Conservation (phyloP, 192 early-diverging fungal genomes). For the Podila clonocystis region DNA sequence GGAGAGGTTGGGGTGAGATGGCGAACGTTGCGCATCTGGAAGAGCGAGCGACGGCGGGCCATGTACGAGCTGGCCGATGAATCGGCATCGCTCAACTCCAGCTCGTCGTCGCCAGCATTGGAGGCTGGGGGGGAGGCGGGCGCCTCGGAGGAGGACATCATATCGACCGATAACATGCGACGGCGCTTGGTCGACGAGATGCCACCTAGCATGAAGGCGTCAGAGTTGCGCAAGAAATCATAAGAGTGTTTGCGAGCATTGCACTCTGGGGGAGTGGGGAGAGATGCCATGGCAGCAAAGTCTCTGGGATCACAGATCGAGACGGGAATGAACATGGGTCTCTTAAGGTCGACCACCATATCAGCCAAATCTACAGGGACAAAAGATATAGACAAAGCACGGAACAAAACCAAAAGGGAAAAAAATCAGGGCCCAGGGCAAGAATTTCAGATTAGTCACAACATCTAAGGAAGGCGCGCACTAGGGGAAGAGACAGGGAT, state of each 20-base stretch:
- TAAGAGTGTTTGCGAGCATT: constrained; percentile 51
- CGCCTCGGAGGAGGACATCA: constrained; percentile 25
- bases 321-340: constrained; percentile 52
- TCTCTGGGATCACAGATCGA: constrained; percentile 49
- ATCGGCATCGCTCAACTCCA: constrained; percentile 39
- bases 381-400: neutral
- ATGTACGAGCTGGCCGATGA: constrained; percentile 23
- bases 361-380: constrained; percentile 19
- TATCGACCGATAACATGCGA: constrained; percentile 31
- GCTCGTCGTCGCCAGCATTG: constrained; percentile 50
- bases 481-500: neutral
- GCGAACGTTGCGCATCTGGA: constrained; percentile 44
- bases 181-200: constrained; percentile 47
- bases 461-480: neutral
- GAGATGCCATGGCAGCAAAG: constrained; percentile 31
- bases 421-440: constrained; percentile 21
- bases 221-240: constrained; percentile 42
- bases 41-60: constrained; percentile 16
- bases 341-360: constrained; percentile 48
- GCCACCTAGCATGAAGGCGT: constrained; percentile 36
- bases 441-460: constrained; percentile 25
- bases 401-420: neutral
- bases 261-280: constrained; percentile 46
- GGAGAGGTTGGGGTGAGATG: constrained; percentile 50
- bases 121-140: constrained; percentile 50